Percentiles rank a stretch among this genome's conserved stretches.
Conservation (phyloP, 2,329 filamentous ascomycete species). For the Ascosphaera acerosa region DNA sequence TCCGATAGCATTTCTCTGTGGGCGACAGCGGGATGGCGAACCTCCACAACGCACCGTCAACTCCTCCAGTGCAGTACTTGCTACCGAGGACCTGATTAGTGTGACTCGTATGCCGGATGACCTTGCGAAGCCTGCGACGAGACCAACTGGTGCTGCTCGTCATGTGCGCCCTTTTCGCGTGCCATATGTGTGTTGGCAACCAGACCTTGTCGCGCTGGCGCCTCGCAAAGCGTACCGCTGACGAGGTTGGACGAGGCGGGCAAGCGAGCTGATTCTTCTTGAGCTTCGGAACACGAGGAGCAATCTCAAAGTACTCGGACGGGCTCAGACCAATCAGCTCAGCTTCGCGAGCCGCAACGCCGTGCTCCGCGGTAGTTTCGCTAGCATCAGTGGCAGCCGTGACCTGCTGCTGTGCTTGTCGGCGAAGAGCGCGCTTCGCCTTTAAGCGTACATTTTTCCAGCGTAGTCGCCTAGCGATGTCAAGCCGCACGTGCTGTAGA, state of each 20-base stretch:
- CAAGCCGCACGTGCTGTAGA: slow-evolving; percentile 31
- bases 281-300: slow-evolving; percentile 32
- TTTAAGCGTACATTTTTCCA: slow-evolving; percentile 27
- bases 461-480: slow-evolving; percentile 48
- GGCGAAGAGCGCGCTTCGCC: slow-evolving; percentile 19
- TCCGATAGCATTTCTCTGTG: slow-evolving; percentile 69
- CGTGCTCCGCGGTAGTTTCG: slow-evolving; percentile 7
- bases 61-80: slow-evolving; percentile 1
- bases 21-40: slow-evolving; percentile 69
- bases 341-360: slow-evolving; percentile 5
- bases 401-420: slow-evolving; percentile 12
- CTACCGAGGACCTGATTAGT: background rate
- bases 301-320: slow-evolving; percentile 11
- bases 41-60: slow-evolving; percentile 46
- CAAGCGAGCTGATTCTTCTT: slow-evolving; percentile 44
- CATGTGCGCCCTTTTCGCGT: slow-evolving; percentile 80
- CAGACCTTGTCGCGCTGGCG: slow-evolving; percentile 75
- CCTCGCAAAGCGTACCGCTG: slow-evolving; percentile 41
- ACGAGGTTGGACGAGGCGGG: slow-evolving; percentile 28
- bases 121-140: slow-evolving; percentile 1
- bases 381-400: slow-evolving; percentile 8
- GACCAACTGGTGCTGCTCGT: slow-evolving; percentile 37
- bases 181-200: slow-evolving; percentile 85
- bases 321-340: slow-evolving; percentile 9
- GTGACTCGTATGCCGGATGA: background rate